phyloP scores from a whole-genome alignment of 495 filamentous ascomycete genomes.

The Penicillium cosmopolitanum region DNA sequence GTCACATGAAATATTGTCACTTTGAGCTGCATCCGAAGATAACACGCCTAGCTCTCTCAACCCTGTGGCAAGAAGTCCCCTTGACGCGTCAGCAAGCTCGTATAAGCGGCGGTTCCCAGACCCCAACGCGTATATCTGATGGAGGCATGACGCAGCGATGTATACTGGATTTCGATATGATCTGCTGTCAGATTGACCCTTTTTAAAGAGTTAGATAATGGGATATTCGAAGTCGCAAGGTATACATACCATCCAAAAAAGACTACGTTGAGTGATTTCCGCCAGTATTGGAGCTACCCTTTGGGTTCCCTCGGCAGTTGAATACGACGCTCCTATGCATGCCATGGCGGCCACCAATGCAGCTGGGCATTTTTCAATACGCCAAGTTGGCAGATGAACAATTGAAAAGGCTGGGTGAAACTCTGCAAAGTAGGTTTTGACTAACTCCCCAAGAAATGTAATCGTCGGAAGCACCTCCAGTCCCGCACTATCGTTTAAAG shows the following conservation, averaged over 20 bases:
- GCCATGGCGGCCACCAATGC: neutral
- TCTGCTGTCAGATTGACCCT: constrained; percentile 1
- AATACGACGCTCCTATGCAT: neutral
- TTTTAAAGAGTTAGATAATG: neutral
- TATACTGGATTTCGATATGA: neutral
- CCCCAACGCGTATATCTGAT: constrained; percentile 1
- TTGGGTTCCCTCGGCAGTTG: neutral
- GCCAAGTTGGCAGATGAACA: neutral
- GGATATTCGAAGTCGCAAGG: neutral
- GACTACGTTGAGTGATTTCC: neutral
- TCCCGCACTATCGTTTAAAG: neutral
- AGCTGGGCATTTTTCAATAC: neutral
- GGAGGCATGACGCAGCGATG: neutral
- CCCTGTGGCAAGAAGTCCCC: neutral
- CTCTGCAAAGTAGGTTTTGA: neutral
- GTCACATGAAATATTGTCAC: neutral
- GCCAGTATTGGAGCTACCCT: neutral
- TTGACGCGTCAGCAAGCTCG: neutral
- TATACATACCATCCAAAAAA: constrained; percentile 4
- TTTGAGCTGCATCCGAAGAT: neutral
- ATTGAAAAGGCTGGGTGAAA: neutral
- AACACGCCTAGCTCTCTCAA: neutral
- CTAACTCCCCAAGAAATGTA: neutral
- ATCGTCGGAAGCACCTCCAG: neutral
- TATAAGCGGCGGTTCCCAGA: constrained; percentile 2